These are phyloP conservation scores for Cytospora piceae DNA, from an alignment of 2,329 filamentous ascomycete genomes.

Conservation along the genomic window DNA sequence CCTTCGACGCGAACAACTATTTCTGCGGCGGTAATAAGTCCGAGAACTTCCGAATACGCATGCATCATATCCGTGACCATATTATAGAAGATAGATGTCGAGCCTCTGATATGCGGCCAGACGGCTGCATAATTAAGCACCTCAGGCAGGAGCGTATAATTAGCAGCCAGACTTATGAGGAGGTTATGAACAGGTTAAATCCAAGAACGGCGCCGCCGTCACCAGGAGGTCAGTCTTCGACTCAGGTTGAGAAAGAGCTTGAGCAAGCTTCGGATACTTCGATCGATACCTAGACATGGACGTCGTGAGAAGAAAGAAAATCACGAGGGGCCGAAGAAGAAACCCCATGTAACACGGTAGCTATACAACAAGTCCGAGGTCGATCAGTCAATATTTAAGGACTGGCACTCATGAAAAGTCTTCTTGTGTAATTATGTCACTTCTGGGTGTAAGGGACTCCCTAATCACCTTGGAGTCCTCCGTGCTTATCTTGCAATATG, in stretches of 20 bases:
- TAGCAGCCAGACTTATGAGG: conserved; percentile 1
- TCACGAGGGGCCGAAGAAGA: no score
- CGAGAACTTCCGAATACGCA: conserved; percentile 44
- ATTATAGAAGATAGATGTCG: conserved; percentile 38
- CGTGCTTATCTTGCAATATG: no score
- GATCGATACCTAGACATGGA: no score
- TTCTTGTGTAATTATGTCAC: no score
- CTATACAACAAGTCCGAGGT: no score
- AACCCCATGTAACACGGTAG: no score
- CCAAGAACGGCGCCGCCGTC: neutral
- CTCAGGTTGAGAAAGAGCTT: neutral
- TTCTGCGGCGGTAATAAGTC: conserved; percentile 24
- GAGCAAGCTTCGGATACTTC: no score
- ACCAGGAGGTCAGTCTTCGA: neutral
- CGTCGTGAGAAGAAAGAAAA: no score
- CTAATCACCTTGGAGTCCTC: no score
- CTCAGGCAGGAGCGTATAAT: conserved; percentile 39
- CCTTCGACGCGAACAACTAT: conserved; percentile 37
- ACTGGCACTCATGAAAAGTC: no score
- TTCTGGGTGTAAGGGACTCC: no score
- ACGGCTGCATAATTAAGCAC: conserved; percentile 48
- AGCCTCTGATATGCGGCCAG: conserved; percentile 40
- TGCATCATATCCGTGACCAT: conserved; percentile 56
- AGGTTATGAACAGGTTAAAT: neutral
- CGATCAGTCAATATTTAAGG: no score